A percentile compares a stretch with the other conserved stretches of the same genome.
Evolutionary conservation across 345 rosid species (phyloP).

Genomic region (Fremontodendron californicum): DNA sequence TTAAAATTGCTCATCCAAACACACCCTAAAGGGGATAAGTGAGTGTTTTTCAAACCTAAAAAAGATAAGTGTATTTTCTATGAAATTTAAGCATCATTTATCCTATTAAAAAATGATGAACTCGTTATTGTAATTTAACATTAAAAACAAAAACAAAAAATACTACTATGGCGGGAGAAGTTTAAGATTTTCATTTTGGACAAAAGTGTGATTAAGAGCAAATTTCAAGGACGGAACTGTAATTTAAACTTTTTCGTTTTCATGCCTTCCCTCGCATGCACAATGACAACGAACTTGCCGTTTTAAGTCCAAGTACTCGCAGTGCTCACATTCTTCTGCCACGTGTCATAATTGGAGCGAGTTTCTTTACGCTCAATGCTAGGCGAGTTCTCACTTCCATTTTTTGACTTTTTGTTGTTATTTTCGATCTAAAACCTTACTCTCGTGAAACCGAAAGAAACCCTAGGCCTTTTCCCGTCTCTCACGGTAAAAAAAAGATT

Average conservation of each 20-base stretch:
- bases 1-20: too few species aligned
- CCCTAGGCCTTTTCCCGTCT: slow-evolving; percentile 54
- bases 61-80: too few species aligned
- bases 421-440: slow-evolving; percentile 49
- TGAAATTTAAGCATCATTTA: too few species aligned
- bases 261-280: not conserved
- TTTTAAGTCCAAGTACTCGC: not conserved
- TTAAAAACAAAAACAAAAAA: too few species aligned
- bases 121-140: too few species aligned
- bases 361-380: not conserved
- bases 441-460: slow-evolving; percentile 52
- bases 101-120: too few species aligned
- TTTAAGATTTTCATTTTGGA: not conserved
- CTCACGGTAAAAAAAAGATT: slow-evolving; percentile 4
- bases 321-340: not conserved
- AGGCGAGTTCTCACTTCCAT: too few species aligned
- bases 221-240: not conserved
- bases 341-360: not conserved
- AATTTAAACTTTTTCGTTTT: not conserved
- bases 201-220: not conserved
- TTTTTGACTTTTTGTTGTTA: too few species aligned
- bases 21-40: too few species aligned
- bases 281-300: not conserved
- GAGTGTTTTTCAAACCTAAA: too few species aligned
- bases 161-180: not conserved